These are phyloP conservation scores for Globisporangium recalcitrans DNA, from an alignment of 352 stramenopile species.

Conservation along the genomic window DNA sequence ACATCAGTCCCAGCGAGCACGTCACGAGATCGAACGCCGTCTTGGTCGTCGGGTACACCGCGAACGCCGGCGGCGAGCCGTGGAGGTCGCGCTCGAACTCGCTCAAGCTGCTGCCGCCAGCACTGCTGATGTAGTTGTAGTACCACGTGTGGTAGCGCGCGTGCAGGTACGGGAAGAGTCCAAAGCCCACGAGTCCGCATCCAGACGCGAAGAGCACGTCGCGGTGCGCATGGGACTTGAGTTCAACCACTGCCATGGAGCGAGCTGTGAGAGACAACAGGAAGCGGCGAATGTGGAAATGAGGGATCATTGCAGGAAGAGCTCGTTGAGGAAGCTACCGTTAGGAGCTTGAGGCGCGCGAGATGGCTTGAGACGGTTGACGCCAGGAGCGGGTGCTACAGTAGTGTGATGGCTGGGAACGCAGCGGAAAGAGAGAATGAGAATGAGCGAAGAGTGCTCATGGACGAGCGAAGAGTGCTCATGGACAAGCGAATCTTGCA, in stretches of 20 bases:
- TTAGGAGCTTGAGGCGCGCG: not conserved
- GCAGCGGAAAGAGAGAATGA: not conserved
- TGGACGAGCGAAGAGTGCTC: not conserved
- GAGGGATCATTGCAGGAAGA: too few relatives aligned
- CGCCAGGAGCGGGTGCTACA: not conserved
- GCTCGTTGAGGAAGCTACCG: too few relatives aligned
- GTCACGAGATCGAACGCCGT: slow-evolving; percentile 21
- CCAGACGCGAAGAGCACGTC: slow-evolving; percentile 28
- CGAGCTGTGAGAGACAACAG: not conserved
- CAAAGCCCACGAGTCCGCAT: slow-evolving; percentile 25
- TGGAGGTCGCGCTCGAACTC: not conserved
- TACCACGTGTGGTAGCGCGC: slow-evolving; percentile 3
- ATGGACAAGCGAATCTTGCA: not conserved
- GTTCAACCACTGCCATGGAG: not conserved
- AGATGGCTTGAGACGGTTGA: not conserved
- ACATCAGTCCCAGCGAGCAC: slow-evolving; percentile 13
- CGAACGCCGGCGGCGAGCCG: not conserved
- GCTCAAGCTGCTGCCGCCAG: not conserved
- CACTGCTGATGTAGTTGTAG: not conserved
- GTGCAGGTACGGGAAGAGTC: slow-evolving; percentile 25
- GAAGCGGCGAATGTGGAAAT: not conserved
- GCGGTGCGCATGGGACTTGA: slow-evolving; percentile 14
- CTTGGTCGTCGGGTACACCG: not conserved
- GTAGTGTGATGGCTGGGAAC: not conserved
- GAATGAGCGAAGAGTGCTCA: not conserved